phyloP scores from a whole-genome alignment of 139 green algal species.

The Chlamydomonas incerta region DNA sequence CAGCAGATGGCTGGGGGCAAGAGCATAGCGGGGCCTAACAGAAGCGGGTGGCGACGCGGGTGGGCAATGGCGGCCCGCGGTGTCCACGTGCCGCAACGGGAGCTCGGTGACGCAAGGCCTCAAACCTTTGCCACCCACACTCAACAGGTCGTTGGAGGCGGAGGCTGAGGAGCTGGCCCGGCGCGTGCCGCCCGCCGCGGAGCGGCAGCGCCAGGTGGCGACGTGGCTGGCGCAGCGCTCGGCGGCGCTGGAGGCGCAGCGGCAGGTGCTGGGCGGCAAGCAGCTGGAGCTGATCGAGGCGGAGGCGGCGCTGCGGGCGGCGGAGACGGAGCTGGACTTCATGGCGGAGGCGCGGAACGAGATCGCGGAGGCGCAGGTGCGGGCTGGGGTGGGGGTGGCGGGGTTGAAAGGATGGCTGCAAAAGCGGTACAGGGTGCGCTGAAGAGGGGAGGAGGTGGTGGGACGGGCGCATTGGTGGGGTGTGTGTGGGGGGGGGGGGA shows the following conservation, averaged over 20 bases:
- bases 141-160: conserved; percentile 31
- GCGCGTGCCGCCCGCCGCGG: conserved; percentile 31
- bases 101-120: no score
- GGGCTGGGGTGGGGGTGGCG: not conserved
- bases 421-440: no score
- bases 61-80: no score
- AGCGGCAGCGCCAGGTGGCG: conserved; percentile 45
- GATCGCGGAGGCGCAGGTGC: conserved; percentile 17
- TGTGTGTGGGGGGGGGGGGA: no score
- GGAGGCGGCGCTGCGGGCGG: conserved; percentile 44
- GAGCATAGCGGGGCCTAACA: no score
- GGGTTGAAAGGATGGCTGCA: not conserved
- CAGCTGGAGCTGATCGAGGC: conserved; percentile 41
- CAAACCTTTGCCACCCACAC: not conserved
- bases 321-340: conserved; percentile 58
- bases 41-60: no score
- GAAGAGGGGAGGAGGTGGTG: no score
- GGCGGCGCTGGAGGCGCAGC: conserved; percentile 37
- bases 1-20: no score
- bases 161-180: conserved; percentile 50
- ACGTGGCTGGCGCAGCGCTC: conserved; percentile 42
- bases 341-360: conserved; percentile 47
- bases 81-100: no score
- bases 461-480: no score
- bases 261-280: conserved; percentile 14